These are phyloP conservation scores for Claviceps fusiformis DNA, from an alignment of 2,329 filamentous ascomycete species.

Conservation along the genomic window DNA sequence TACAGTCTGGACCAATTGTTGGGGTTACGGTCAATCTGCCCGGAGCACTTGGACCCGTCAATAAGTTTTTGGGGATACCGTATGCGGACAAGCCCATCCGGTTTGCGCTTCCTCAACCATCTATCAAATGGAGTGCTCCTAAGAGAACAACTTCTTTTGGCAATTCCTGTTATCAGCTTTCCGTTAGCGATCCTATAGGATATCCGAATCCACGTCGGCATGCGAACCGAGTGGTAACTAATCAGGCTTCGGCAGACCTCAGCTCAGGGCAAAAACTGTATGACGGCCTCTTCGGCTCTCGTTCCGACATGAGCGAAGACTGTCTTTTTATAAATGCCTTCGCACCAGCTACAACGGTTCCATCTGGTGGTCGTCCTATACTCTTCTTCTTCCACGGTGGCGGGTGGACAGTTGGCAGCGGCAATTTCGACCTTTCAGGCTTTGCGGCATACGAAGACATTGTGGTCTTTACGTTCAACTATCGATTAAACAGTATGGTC, in stretches of 20 bases:
- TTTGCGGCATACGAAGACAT: conserved; percentile 16
- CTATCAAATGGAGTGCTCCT: conserved; percentile 8
- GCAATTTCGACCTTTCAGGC: conserved; percentile 11
- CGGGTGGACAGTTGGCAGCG: conserved; percentile 13
- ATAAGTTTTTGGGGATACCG: conserved; percentile 12
- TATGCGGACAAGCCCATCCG: conserved; percentile 10
- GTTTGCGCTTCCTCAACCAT: conserved; percentile 7
- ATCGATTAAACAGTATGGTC: conserved; percentile 12
- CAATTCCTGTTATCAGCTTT: conserved; percentile 9
- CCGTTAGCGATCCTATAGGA: conserved; percentile 8
- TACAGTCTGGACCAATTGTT: conserved; percentile 9
- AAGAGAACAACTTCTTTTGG: conserved; percentile 8
- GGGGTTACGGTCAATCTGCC: conserved; percentile 9
- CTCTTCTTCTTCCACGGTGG: conserved; percentile 15
- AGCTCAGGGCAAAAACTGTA: conserved; percentile 10
- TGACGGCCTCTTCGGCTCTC: conserved; percentile 5
- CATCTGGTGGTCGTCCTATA: conserved; percentile 9
- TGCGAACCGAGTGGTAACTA: not conserved
- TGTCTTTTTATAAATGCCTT: conserved; percentile 17
- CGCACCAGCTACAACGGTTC: conserved; percentile 6
- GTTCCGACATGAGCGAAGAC: conserved; percentile 14
- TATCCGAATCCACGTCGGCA: too few relatives aligned
- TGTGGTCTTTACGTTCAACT: conserved; percentile 14
- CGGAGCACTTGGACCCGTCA: conserved; percentile 6
- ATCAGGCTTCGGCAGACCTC: conserved; percentile 8